Percentiles rank a stretch among this genome's conserved stretches.
Evolutionary conservation across 1,139 yeast genomes (phyloP).

Genomic region (Citeromyces hawaiiensis): DNA sequence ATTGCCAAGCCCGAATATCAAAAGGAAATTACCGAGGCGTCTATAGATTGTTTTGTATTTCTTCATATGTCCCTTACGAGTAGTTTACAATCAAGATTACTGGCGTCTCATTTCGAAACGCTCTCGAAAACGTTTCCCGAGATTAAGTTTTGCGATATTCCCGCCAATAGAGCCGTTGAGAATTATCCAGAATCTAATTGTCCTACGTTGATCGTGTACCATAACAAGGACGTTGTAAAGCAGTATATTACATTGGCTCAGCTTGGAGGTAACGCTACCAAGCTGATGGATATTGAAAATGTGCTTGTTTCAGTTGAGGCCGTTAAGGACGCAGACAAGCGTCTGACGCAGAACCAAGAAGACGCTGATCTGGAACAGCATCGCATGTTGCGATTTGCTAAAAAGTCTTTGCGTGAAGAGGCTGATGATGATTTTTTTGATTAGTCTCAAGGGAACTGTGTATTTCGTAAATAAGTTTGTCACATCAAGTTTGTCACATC

Average conservation of each 20-base stretch:
- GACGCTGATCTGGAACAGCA: conserved; percentile 36
- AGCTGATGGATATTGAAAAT: conserved; percentile 52
- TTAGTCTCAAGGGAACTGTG: too few relatives aligned
- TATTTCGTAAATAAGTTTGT: too few relatives aligned
- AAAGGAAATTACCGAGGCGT: conserved; percentile 73
- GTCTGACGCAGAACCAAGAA: conserved; percentile 51
- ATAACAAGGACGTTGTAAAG: conserved; percentile 59
- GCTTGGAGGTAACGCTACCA: conserved; percentile 75
- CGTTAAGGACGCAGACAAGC: conserved; percentile 47
- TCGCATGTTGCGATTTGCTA: conserved; percentile 36
- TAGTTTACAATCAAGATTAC: conserved; percentile 59
- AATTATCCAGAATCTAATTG: conserved; percentile 82
- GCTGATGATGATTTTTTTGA: conserved; percentile 33
- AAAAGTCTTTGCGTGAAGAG: conserved; percentile 33
- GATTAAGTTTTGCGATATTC: conserved; percentile 81
- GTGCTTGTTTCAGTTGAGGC: conserved; percentile 56
- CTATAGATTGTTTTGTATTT: conserved; percentile 45
- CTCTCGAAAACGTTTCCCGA: conserved; percentile 58
- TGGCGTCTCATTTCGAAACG: conserved; percentile 37
- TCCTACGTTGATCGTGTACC: conserved; percentile 80
- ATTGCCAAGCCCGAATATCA: conserved; percentile 82
- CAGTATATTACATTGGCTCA: conserved; percentile 71
- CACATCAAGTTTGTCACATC: too few relatives aligned
- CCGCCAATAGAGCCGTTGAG: conserved; percentile 81
- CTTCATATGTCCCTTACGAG: conserved; percentile 68